Conservation (phyloP, 2,329 filamentous ascomycete species). For the Diaporthe ampelina region DNA sequence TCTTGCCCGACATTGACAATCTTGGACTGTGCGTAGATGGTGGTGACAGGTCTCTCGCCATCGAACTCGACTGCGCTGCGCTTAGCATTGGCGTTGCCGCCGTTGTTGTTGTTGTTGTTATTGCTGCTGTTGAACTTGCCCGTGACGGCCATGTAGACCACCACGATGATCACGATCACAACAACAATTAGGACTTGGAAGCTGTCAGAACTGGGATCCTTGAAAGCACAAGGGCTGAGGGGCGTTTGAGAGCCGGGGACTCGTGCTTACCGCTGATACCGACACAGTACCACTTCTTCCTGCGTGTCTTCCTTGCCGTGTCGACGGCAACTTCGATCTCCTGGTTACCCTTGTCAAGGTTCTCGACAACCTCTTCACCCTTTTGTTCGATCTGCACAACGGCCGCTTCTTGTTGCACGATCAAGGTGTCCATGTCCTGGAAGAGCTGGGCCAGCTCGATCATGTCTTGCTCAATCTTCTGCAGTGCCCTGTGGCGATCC, state of each 20-base stretch:
- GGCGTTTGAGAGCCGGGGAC: background rate
- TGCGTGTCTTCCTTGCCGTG: conserved; percentile 83
- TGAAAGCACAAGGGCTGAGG: background rate
- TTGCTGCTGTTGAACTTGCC: conserved; percentile 38
- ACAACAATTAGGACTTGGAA: conserved; percentile 59
- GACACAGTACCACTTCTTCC: conserved; percentile 98
- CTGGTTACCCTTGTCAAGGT: conserved; percentile 87
- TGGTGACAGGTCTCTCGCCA: conserved; percentile 42
- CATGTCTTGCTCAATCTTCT: conserved; percentile 94
- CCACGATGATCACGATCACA: conserved; percentile 65
- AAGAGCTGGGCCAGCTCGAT: conserved; percentile 89
- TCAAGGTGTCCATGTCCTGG: conserved; percentile 87
- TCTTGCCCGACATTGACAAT: conserved; percentile 39
- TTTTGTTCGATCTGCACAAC: conserved; percentile 88
- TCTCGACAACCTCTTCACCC: conserved; percentile 85
- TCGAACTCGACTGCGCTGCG: conserved; percentile 46
- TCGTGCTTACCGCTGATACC: conserved; percentile 73
- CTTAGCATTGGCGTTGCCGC: conserved; percentile 46
- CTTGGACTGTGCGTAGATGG: conserved; percentile 45
- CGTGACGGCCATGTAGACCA: conserved; percentile 61
- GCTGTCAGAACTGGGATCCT: conserved; percentile 46
- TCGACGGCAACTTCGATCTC: conserved; percentile 86
- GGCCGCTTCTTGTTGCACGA: conserved; percentile 87
- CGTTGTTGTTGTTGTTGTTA: conserved; percentile 50
- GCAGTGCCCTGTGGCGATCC: conserved; percentile 86